These are phyloP conservation scores for Hymenoscyphus infarciens DNA, from an alignment of 2,329 filamentous ascomycete genomes.

Conservation along the genomic window DNA sequence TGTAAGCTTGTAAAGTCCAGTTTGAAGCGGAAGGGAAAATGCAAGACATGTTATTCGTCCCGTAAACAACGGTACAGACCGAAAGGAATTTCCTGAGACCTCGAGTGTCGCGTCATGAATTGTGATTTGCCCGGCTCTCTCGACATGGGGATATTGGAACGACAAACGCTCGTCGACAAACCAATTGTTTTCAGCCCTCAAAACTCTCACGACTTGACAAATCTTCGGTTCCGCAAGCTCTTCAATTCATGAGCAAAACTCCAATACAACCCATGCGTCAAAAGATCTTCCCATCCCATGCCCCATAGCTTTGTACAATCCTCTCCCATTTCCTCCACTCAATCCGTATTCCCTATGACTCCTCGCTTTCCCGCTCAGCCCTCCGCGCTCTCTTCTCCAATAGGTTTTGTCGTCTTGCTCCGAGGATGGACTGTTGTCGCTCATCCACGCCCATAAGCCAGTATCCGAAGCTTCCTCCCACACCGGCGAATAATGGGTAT, in stretches of 20 bases:
- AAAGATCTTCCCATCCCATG: conserved; percentile 2
- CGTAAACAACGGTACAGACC: too few relatives aligned
- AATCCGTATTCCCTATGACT: conserved; percentile 4
- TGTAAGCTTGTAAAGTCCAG: neutral
- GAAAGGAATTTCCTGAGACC: too few relatives aligned
- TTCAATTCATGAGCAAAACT: neutral
- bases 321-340: neutral
- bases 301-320: conserved; percentile 10
- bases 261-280: conserved; percentile 3
- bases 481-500: conserved; percentile 83
- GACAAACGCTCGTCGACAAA: neutral
- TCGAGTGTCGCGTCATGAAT: neutral
- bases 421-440: conserved; percentile 71
- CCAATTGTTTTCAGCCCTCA: neutral
- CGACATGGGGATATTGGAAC: neutral
- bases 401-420: conserved; percentile 73
- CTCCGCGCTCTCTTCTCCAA: conserved; percentile 86
- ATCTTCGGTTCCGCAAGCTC: neutral
- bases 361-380: conserved; percentile 50
- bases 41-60: too few relatives aligned
- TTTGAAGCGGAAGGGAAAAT: too few relatives aligned
- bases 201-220: neutral
- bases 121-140: neutral
- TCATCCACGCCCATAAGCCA: conserved; percentile 91
- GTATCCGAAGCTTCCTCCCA: conserved; percentile 91